Percentiles rank a stretch among this genome's conserved stretches.
These are phyloP conservation scores for Dryadomyces quercus-mongolicae DNA, from an alignment of 2,329 filamentous ascomycete genomes.

Conservation along the genomic window DNA sequence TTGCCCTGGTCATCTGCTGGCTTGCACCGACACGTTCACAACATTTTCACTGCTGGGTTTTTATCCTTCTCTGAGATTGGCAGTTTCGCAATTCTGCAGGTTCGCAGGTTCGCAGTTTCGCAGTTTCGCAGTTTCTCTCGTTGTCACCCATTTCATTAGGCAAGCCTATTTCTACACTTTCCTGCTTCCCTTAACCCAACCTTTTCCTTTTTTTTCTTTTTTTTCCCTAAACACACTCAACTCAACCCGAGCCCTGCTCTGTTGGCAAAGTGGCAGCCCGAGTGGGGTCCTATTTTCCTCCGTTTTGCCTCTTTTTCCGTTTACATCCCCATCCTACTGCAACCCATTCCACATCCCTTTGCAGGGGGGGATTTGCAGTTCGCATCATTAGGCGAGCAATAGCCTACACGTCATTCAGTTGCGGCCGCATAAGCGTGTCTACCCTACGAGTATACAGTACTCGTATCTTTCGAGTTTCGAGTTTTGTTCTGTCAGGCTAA, in stretches of 20 bases:
- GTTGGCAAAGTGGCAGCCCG: slow-evolving; percentile 7
- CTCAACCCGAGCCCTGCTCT: background rate
- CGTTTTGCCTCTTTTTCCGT: background rate
- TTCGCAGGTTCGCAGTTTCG: no score
- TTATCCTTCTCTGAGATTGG: no score
- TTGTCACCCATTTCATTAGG: no score
- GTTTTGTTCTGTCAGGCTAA: background rate
- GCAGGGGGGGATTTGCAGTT: background rate
- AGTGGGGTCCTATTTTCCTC: slow-evolving; percentile 6
- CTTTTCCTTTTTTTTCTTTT: background rate
- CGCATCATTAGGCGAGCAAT: background rate
- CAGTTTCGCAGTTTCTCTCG: no score
- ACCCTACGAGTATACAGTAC: no score
- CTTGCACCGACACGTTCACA: no score
- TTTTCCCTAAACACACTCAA: background rate
- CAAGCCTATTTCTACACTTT: background rate
- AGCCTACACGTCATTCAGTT: background rate
- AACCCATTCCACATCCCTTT: background rate
- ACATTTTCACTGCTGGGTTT: no score
- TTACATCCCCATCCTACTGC: background rate
- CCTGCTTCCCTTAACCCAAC: background rate
- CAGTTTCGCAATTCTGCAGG: no score
- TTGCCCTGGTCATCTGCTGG: background rate
- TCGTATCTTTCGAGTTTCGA: background rate
- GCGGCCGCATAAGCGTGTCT: background rate